Percentiles rank a stretch among this genome's conserved stretches.
Evolutionary conservation across 305 asterid species (phyloP).

Genomic region (Euphrasia arctica): DNA sequence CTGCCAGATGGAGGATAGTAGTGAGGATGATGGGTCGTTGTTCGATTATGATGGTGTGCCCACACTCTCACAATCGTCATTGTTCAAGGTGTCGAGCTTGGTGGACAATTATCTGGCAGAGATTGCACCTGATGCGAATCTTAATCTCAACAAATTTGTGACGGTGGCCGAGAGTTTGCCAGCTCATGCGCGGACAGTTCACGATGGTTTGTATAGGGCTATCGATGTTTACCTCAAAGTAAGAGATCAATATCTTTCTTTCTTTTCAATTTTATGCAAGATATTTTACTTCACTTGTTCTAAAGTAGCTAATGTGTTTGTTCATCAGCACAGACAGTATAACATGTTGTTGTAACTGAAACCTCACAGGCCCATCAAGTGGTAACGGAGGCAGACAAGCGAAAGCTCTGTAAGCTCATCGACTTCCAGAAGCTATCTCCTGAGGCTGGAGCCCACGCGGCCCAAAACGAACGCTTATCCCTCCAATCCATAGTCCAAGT

Average conservation of each 20-base stretch:
- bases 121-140: constrained; percentile 83
- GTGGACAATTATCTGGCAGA: constrained; percentile 78
- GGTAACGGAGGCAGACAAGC: constrained; percentile 68
- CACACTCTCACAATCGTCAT: constrained; percentile 72
- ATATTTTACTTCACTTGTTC: not conserved
- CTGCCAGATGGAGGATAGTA: constrained; percentile 75
- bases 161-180: constrained; percentile 77
- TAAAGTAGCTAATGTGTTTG: not conserved
- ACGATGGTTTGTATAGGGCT: constrained; percentile 79
- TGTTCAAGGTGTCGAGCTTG: constrained; percentile 70
- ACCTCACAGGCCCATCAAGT: constrained; percentile 66
- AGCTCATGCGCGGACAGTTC: constrained; percentile 61
- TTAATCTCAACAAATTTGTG: constrained; percentile 71
- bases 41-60: constrained; percentile 58
- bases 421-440: constrained; percentile 83
- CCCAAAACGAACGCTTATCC: constrained; percentile 94
- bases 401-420: constrained; percentile 68
- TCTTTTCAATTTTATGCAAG: no score
- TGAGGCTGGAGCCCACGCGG: constrained; percentile 95
- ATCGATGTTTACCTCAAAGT: constrained; percentile 84
- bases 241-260: constrained; percentile 25
- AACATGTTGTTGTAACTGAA: no score
- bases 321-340: not conserved
- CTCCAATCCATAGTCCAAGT: constrained; percentile 94
- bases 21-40: constrained; percentile 54